These are phyloP conservation scores for Fusarium multiceps DNA, from an alignment of 2,329 filamentous ascomycete species.

Conservation along the genomic window DNA sequence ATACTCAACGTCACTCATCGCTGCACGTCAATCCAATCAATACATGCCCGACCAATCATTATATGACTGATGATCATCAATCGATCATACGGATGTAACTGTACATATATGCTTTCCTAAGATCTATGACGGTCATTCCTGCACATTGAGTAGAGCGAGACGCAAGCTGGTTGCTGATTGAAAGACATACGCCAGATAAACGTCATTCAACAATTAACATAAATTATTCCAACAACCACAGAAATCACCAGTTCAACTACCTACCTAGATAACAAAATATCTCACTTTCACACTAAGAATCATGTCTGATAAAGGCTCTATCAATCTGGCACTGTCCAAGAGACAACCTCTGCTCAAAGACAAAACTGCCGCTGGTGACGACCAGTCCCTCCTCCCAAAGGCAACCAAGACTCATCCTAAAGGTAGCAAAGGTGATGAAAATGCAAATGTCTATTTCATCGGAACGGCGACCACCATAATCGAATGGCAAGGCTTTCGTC, in stretches of 20 bases:
- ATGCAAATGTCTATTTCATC: constrained; percentile 62
- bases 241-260: neutral
- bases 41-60: neutral
- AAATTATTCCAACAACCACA: neutral
- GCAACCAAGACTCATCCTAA: constrained; percentile 30
- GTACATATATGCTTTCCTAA: neutral
- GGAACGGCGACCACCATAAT: constrained; percentile 68
- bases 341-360: constrained; percentile 28
- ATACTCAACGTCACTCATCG: neutral
- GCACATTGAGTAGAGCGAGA: neutral
- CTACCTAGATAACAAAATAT: neutral
- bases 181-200: constrained; percentile 13
- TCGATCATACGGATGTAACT: neutral
- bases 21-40: neutral
- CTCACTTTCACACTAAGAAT: neutral
- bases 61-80: neutral
- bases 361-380: constrained; percentile 1
- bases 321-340: constrained; percentile 14
- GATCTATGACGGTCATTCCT: neutral
- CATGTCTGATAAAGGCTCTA: constrained; percentile 26
- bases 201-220: neutral
- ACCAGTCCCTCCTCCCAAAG: constrained; percentile 18
- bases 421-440: constrained; percentile 23
- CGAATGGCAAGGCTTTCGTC: constrained; percentile 63
- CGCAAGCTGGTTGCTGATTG: neutral